Evolutionary conservation across 208 protist genomes (phyloP).

Genomic region (Acanthamoeba castellanii): DNA sequence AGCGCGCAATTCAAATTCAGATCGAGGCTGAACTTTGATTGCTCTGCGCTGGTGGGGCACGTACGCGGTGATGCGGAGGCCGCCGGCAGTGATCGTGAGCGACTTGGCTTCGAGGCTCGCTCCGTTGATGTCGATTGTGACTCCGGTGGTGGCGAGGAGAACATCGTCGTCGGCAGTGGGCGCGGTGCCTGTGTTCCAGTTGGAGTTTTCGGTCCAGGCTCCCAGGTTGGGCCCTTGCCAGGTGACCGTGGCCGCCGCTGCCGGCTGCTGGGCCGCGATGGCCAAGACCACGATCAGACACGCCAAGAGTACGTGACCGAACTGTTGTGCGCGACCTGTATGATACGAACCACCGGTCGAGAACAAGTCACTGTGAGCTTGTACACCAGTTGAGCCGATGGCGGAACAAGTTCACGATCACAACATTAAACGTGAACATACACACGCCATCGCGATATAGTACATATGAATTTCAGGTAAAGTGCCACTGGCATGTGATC

Average conservation of each 20-base stretch:
- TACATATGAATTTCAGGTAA: no score
- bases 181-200: not conserved
- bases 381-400: no score
- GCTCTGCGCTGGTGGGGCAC: not conserved
- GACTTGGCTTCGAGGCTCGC: not conserved
- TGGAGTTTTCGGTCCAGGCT: not conserved
- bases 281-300: not conserved
- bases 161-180: slow-evolving; percentile 45
- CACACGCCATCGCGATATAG: no score
- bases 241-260: not conserved
- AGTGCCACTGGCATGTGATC: no score
- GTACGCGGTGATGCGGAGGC: not conserved
- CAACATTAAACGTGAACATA: no score
- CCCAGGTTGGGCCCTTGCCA: not conserved
- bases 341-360: no score
- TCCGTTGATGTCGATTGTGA: not conserved
- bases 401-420: no score
- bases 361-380: no score
- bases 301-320: no score
- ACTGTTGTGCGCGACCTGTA: no score
- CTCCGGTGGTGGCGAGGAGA: not conserved
- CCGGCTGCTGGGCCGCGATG: not conserved
- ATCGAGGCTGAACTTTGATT: no score
- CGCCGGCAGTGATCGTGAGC: slow-evolving; percentile 4
- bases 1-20: no score